phyloP scores from a whole-genome alignment of 2,329 filamentous ascomycete genomes.

The Sporothrix euskadiensis region DNA sequence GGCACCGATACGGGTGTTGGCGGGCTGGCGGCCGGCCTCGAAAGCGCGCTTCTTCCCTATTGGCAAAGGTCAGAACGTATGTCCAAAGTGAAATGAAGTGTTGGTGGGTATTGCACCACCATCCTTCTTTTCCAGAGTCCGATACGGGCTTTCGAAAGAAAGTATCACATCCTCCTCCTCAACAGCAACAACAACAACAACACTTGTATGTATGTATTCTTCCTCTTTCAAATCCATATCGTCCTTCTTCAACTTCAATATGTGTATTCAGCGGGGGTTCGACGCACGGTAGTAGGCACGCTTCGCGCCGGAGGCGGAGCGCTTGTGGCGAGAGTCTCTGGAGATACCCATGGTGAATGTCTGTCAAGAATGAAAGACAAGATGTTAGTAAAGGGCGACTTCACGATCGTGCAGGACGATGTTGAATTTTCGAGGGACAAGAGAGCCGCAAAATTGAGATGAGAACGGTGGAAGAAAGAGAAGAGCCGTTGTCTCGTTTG shows the following conservation, averaged over 20 bases:
- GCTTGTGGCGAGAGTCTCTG: slow-evolving; percentile 99
- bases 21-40: slow-evolving; percentile 98
- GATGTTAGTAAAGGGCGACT: not conserved
- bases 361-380: slow-evolving; percentile 48
- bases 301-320: slow-evolving; percentile 98
- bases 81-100: slow-evolving; percentile 42
- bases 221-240: not conserved
- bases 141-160: slow-evolving; percentile 67
- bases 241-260: not conserved
- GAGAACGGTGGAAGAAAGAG: no score
- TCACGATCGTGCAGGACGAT: not conserved
- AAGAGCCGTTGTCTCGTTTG: not conserved
- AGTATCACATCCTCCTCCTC: slow-evolving; percentile 17
- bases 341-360: slow-evolving; percentile 98
- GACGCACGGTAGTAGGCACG: slow-evolving; percentile 83
- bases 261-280: slow-evolving; percentile 36
- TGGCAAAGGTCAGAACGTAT: slow-evolving; percentile 75
- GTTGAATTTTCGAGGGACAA: not conserved
- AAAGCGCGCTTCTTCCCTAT: slow-evolving; percentile 95
- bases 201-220: slow-evolving; percentile 14
- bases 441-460: not conserved
- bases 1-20: slow-evolving; percentile 96
- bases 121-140: slow-evolving; percentile 35
- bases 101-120: not conserved
- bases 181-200: slow-evolving; percentile 6